Evolutionary conservation across 108 stramenopile species (phyloP).

Genomic region (Hondaea fermentalgiana): DNA sequence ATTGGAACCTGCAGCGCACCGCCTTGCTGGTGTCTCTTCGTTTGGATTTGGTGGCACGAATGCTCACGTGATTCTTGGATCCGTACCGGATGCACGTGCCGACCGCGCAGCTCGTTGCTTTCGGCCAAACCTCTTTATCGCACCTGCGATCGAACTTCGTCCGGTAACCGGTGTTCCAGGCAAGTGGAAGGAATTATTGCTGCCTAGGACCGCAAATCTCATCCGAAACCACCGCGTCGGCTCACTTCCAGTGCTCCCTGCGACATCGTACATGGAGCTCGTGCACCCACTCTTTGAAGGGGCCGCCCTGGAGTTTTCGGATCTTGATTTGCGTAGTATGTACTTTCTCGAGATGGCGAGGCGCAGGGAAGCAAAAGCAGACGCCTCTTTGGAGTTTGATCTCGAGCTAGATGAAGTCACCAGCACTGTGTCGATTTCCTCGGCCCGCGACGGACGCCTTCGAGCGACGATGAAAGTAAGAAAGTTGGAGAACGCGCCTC

Average conservation of each 20-base stretch:
- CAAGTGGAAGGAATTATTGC: neutral
- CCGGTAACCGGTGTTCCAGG: neutral
- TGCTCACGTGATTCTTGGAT: constrained; percentile 8
- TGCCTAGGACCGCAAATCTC: neutral
- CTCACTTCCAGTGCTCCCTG: neutral
- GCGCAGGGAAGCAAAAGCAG: no score
- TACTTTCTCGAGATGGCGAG: neutral
- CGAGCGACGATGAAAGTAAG: neutral
- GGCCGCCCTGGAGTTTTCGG: neutral
- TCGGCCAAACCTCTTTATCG: neutral
- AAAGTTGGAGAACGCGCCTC: neutral
- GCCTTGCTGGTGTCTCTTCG: constrained; percentile 7
- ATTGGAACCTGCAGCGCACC: neutral
- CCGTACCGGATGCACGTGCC: neutral
- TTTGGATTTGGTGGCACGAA: constrained; percentile 36
- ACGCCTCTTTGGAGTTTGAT: neutral
- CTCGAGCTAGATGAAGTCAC: neutral
- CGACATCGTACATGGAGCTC: constrained; percentile 12
- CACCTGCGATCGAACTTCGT: neutral
- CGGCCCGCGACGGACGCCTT: neutral
- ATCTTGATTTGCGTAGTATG: neutral
- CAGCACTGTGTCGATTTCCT: neutral
- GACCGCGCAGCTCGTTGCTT: neutral
- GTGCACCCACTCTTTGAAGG: neutral
- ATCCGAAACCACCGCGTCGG: constrained; percentile 2